Evolutionary conservation across 108 stramenopile species (phyloP).

Genomic region (Nannochloropsis gaditana): DNA sequence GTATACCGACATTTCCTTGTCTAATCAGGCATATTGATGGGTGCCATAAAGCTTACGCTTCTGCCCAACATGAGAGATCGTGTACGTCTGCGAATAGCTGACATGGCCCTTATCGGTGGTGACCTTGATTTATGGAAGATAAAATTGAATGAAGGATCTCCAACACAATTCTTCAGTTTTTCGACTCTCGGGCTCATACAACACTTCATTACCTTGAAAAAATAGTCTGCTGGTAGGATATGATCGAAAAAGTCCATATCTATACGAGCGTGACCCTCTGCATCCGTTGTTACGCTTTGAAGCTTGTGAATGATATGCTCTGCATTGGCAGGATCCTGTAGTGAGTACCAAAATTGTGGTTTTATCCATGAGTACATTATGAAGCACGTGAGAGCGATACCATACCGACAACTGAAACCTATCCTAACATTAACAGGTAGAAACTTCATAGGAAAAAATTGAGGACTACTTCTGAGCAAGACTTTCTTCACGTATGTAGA

Average conservation of each 20-base stretch:
- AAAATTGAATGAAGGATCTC: background rate
- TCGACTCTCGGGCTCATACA: background rate
- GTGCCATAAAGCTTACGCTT: slow-evolving; percentile 8
- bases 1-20: no score
- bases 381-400: background rate
- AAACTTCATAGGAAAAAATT: background rate
- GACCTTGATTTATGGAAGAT: background rate
- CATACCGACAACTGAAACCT: background rate
- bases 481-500: background rate
- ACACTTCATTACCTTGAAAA: background rate
- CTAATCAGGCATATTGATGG: background rate
- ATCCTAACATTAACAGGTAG: no score
- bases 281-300: background rate
- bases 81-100: background rate
- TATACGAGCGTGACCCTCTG: background rate
- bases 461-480: background rate
- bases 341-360: background rate
- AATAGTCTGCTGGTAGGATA: background rate
- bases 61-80: background rate
- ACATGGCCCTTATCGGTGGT: background rate
- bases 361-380: background rate
- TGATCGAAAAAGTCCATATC: background rate
- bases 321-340: background rate
- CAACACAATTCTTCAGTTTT: background rate
- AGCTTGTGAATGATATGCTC: background rate